These are phyloP conservation scores for Ascochyta viciae-villosae DNA, from an alignment of 2,329 filamentous ascomycete species.

Conservation along the genomic window DNA sequence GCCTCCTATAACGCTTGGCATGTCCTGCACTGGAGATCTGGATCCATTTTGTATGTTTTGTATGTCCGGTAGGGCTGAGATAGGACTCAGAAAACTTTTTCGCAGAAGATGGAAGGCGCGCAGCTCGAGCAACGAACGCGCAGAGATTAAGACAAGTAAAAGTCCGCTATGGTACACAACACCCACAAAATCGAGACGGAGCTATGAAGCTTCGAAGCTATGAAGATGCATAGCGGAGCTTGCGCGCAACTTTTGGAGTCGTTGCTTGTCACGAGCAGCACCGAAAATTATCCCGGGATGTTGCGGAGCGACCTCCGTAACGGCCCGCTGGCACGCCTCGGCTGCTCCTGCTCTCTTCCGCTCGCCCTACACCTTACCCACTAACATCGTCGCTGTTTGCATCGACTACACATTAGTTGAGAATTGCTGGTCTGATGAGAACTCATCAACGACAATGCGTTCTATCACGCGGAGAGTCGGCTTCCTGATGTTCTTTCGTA, in stretches of 20 bases:
- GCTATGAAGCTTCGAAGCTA: conserved; percentile 3
- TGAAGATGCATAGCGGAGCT: conserved; percentile 12
- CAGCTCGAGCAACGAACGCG: not conserved
- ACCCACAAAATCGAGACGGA: not conserved
- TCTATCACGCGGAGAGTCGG: too few species aligned
- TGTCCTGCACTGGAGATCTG: conserved; percentile 19
- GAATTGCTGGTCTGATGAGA: not conserved
- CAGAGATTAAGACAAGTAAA: not conserved
- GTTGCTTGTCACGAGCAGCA: conserved; percentile 9
- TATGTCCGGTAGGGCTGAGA: conserved; percentile 1
- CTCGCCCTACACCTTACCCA: conserved; percentile 1
- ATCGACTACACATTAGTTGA: not conserved
- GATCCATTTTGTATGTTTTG: conserved; percentile 26
- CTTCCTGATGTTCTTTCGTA: too few species aligned
- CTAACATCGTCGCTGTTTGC: not conserved
- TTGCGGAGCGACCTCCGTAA: conserved; percentile 11
- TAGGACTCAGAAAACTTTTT: conserved; percentile 13
- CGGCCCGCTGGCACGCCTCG: conserved; percentile 14
- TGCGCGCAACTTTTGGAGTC: conserved; percentile 8
- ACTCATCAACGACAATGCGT: too few species aligned
- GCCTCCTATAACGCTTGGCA: conserved; percentile 24
- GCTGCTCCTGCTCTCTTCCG: conserved; percentile 4
- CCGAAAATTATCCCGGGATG: conserved; percentile 17
- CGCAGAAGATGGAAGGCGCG: not conserved
- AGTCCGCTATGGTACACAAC: not conserved